Percentiles rank a stretch among this genome's conserved stretches.
Evolutionary conservation across 192 early-diverging fungal genomes (phyloP).

Genomic region (Ramicandelaber brevisporus): DNA sequence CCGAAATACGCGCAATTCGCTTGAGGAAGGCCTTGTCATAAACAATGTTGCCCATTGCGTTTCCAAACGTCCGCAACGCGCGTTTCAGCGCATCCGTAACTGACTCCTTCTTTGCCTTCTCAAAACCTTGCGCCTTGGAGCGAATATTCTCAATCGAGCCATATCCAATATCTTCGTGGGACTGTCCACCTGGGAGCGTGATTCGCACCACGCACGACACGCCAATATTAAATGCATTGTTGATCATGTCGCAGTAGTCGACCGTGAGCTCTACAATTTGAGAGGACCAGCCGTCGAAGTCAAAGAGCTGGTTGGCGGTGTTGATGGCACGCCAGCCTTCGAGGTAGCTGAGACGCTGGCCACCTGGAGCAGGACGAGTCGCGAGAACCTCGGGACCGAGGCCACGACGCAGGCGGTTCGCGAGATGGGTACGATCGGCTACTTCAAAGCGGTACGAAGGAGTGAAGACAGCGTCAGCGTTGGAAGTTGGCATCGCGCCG

Average conservation of each 20-base stretch:
- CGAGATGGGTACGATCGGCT: too few species aligned
- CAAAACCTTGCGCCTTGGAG: constrained; percentile 52
- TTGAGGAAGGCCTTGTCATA: constrained; percentile 53
- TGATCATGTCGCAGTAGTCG: constrained; percentile 34
- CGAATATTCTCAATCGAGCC: constrained; percentile 51
- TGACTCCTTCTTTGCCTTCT: constrained; percentile 83
- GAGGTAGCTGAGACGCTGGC: constrained; percentile 37
- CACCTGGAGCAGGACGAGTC: constrained; percentile 38
- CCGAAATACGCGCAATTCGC: too few species aligned
- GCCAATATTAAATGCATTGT: constrained; percentile 30
- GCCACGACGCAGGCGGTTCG: constrained; percentile 30
- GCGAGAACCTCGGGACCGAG: constrained; percentile 47
- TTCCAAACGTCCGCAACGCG: constrained; percentile 65
- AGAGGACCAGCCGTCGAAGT: constrained; percentile 80
- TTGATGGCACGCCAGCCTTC: constrained; percentile 65
- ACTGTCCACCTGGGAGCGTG: constrained; percentile 69
- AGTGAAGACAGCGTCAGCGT: too few species aligned
- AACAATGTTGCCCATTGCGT: constrained; percentile 56
- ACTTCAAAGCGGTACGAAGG: too few species aligned
- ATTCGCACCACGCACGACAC: constrained; percentile 54
- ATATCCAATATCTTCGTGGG: constrained; percentile 72
- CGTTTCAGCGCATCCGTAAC: constrained; percentile 73
- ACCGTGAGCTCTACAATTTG: constrained; percentile 38
- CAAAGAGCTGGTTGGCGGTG: constrained; percentile 82
- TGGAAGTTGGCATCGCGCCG: too few species aligned